Conservation (phyloP, 2,329 filamentous ascomycete genomes). For the Meredithiella fracta region DNA sequence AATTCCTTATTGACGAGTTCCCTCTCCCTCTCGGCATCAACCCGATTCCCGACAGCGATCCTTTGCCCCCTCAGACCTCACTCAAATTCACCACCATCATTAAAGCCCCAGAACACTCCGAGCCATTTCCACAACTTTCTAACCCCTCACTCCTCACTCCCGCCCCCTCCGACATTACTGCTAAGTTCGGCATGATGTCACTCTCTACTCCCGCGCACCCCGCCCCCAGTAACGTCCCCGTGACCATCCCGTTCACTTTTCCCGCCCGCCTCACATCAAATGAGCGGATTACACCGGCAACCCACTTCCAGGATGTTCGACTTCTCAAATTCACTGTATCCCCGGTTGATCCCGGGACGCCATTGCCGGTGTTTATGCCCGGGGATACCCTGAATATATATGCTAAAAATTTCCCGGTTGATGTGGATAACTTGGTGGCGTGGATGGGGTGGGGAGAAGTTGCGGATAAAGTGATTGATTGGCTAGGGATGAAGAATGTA, state of each 20-base stretch:
- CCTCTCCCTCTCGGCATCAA: slow-evolving; percentile 50
- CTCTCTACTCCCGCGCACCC: not conserved
- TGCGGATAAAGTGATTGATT: slow-evolving; percentile 51
- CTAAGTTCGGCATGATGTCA: slow-evolving; percentile 11
- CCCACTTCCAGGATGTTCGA: slow-evolving; percentile 90
- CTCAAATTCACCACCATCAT: slow-evolving; percentile 3
- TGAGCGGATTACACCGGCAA: slow-evolving; percentile 51
- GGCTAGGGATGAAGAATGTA: slow-evolving; percentile 6
- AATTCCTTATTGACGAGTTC: slow-evolving; percentile 47
- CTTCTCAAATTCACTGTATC: slow-evolving; percentile 46
- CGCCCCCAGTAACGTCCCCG: slow-evolving; percentile 8
- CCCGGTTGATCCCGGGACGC: slow-evolving; percentile 11
- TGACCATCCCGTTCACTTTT: slow-evolving; percentile 1
- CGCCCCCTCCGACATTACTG: slow-evolving; percentile 21
- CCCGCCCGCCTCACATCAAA: slow-evolving; percentile 45
- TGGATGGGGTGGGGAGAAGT: slow-evolving; percentile 63
- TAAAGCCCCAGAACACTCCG: not conserved
- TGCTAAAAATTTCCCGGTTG: slow-evolving; percentile 69
- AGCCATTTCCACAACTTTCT: not conserved
- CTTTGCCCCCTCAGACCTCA: slow-evolving; percentile 54
- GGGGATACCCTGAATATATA: slow-evolving; percentile 70
- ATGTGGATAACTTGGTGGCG: slow-evolving; percentile 62
- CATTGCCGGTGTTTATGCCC: slow-evolving; percentile 34
- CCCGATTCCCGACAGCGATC: slow-evolving; percentile 57
- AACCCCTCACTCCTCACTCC: not conserved